A percentile compares a stretch with the other conserved stretches of the same genome.
These are phyloP conservation scores for Monascus ruber DNA, from an alignment of 2,329 filamentous ascomycete species.

Conservation along the genomic window DNA sequence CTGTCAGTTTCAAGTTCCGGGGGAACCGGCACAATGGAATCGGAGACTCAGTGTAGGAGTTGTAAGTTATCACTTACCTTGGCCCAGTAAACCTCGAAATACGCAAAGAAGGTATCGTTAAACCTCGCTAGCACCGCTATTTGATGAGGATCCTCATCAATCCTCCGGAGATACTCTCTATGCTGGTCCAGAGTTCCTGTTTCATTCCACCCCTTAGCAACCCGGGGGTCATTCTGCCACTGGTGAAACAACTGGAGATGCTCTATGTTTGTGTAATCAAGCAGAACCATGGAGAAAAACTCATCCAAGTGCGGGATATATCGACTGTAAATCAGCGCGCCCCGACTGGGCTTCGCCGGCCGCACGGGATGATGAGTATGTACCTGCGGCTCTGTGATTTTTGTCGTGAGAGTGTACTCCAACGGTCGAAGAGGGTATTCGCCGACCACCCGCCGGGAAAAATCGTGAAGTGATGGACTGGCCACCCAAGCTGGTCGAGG, in stretches of 20 bases:
- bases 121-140: slow-evolving; percentile 60
- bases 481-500: slow-evolving; percentile 52
- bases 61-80: slow-evolving; percentile 34
- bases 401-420: slow-evolving; percentile 36
- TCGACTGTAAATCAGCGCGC: slow-evolving; percentile 62
- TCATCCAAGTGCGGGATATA: slow-evolving; percentile 66
- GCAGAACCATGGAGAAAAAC: slow-evolving; percentile 64
- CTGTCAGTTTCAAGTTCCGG: neutral
- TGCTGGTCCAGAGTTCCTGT: slow-evolving; percentile 66
- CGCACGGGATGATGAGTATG: slow-evolving; percentile 61
- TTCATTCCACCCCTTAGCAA: slow-evolving; percentile 70
- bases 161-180: slow-evolving; percentile 55
- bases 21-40: too few species aligned
- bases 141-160: slow-evolving; percentile 61
- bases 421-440: slow-evolving; percentile 19
- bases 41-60: neutral
- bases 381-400: slow-evolving; percentile 36
- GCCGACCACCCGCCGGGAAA: slow-evolving; percentile 12
- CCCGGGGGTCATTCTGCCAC: slow-evolving; percentile 77
- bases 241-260: slow-evolving; percentile 62
- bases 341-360: slow-evolving; percentile 58
- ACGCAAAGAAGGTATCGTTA: slow-evolving; percentile 59
- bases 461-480: slow-evolving; percentile 26
- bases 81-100: slow-evolving; percentile 74
- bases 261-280: slow-evolving; percentile 53